Conservation (phyloP, 177 flowering plant genomes). For the Vitis hybrid region DNA sequence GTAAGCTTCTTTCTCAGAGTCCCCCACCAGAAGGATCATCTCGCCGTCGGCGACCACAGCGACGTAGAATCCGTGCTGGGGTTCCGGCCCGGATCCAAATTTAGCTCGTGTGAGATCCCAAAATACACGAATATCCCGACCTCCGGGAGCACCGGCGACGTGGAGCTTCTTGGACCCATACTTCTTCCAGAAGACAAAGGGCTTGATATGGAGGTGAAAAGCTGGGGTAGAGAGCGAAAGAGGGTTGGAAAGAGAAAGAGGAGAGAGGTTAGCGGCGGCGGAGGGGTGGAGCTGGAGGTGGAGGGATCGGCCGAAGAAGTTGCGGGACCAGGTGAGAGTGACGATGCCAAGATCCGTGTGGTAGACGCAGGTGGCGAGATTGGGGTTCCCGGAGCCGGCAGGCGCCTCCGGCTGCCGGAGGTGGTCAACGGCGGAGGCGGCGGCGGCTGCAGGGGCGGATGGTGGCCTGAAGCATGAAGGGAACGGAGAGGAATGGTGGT, state of each 20-base stretch:
- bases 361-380: conserved; percentile 69
- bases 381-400: conserved; percentile 32
- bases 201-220: conserved; percentile 55
- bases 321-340: conserved; percentile 72
- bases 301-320: conserved; percentile 55
- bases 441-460: conserved; percentile 7
- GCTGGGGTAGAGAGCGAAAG: conserved; percentile 25
- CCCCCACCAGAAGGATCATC: conserved; percentile 68
- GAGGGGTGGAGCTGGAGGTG: conserved; percentile 42
- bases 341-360: conserved; percentile 54
- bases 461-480: conserved; percentile 51
- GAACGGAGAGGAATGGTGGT: conserved; percentile 26
- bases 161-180: conserved; percentile 49
- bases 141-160: conserved; percentile 4
- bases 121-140: conserved; percentile 37
- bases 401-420: conserved; percentile 2
- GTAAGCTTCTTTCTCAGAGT: conserved; percentile 41
- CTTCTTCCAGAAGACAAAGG: conserved; percentile 68
- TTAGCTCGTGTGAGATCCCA: conserved; percentile 66
- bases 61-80: conserved; percentile 61
- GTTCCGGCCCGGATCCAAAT: conserved; percentile 69
- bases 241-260: conserved; percentile 11
- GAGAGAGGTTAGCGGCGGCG: conserved; percentile 7
- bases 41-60: conserved; percentile 48
- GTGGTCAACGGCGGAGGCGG: conserved; percentile 8